These are phyloP conservation scores for Sugiyamaella marilandica DNA, from an alignment of 805 yeast genomes.

Conservation along the genomic window DNA sequence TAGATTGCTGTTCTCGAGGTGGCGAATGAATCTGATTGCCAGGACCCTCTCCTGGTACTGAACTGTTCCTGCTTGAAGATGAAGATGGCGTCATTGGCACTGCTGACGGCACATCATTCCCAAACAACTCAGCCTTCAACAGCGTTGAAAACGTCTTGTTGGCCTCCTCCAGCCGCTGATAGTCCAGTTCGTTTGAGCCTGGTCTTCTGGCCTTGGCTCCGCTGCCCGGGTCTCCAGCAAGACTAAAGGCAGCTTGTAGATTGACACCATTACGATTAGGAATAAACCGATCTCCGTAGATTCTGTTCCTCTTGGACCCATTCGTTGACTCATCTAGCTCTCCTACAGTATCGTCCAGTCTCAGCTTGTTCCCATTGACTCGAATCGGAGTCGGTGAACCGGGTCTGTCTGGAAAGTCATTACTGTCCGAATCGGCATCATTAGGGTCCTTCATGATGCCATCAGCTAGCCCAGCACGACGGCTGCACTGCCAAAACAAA, in stretches of 20 bases:
- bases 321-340: neutral
- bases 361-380: slow-evolving; percentile 11
- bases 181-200: slow-evolving; percentile 52
- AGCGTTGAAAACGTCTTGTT: slow-evolving; percentile 82
- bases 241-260: slow-evolving; percentile 75
- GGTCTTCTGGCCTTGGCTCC: slow-evolving; percentile 17
- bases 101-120: slow-evolving; percentile 65
- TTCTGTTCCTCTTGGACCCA: slow-evolving; percentile 28
- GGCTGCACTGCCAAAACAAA: neutral
- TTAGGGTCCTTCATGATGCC: slow-evolving; percentile 2
- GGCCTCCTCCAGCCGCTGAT: slow-evolving; percentile 72
- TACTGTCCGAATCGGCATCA: slow-evolving; percentile 1
- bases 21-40: neutral
- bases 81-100: slow-evolving; percentile 15
- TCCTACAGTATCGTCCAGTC: neutral
- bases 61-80: slow-evolving; percentile 1
- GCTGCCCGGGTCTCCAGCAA: slow-evolving; percentile 42
- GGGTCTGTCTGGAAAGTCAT: slow-evolving; percentile 8
- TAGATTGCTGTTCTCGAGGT: neutral
- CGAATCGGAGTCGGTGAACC: slow-evolving; percentile 24
- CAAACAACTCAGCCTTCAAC: slow-evolving; percentile 84
- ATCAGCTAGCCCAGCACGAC: neutral
- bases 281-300: slow-evolving; percentile 79
- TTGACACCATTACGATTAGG: slow-evolving; percentile 86
- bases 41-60: neutral